phyloP scores from a whole-genome alignment of 148 eudicot genomes.

The Spergularia marina region DNA sequence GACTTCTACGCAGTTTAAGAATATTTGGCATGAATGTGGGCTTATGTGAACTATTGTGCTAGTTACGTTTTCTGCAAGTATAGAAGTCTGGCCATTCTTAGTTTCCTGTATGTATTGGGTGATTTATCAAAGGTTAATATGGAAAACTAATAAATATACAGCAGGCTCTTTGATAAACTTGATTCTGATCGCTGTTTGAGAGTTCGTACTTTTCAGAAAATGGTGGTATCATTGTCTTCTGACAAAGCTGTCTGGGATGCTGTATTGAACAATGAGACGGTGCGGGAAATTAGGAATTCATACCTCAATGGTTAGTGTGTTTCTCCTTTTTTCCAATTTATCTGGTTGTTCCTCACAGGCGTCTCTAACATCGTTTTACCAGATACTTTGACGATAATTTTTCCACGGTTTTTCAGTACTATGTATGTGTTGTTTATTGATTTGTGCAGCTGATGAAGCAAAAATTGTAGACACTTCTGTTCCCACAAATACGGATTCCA shows the following conservation, averaged over 20 bases:
- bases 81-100: neutral
- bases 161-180: neutral
- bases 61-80: neutral
- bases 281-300: slow-evolving; percentile 65
- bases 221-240: slow-evolving; percentile 79
- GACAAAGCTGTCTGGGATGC: slow-evolving; percentile 90
- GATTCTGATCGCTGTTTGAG: slow-evolving; percentile 7
- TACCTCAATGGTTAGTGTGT: slow-evolving; percentile 47
- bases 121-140: slow-evolving; percentile 1
- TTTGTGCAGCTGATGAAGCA: slow-evolving; percentile 30
- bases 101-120: neutral
- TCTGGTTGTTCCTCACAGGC: neutral
- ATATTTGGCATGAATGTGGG: neutral
- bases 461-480: slow-evolving; percentile 16
- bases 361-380: too few species aligned
- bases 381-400: neutral
- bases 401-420: neutral
- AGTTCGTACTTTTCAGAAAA: slow-evolving; percentile 42
- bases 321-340: slow-evolving; percentile 1
- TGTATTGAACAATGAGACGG: slow-evolving; percentile 77
- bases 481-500: slow-evolving; percentile 19
- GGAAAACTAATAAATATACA: neutral
- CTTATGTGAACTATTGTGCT: neutral
- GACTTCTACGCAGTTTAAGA: neutral
- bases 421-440: neutral